Conservation (phyloP, 169 alveolate species). For the Cryptosporidium tyzzeri region DNA sequence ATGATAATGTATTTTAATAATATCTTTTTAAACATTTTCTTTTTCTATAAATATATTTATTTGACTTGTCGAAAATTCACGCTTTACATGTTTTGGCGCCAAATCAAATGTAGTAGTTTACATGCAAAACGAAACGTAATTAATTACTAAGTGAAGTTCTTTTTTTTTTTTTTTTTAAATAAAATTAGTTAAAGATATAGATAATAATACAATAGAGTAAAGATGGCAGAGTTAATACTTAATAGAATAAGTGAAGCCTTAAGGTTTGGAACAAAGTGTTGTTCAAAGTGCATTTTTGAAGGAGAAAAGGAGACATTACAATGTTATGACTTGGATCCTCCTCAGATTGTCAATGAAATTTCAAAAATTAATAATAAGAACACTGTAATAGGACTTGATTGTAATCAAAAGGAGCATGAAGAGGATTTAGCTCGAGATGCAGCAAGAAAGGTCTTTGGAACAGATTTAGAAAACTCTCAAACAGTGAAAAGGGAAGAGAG, state of each 20-base stretch:
- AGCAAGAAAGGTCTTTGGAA: conserved; percentile 31
- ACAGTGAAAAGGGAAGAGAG: not conserved
- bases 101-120: not conserved
- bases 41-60: not conserved
- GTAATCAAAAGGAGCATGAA: conserved; percentile 19
- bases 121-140: conserved; percentile 16
- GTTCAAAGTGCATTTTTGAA: conserved; percentile 30
- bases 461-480: not conserved
- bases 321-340: conserved; percentile 69
- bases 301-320: conserved; percentile 33
- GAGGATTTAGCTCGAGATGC: conserved; percentile 44
- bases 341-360: conserved; percentile 53
- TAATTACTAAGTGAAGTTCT: not conserved
- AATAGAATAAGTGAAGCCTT: not conserved
- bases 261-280: conserved; percentile 1
- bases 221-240: not conserved
- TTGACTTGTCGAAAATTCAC: not conserved
- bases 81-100: conserved; percentile 25
- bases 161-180: not conserved
- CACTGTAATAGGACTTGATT: conserved; percentile 24
- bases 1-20: not conserved
- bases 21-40: not conserved
- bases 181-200: not conserved
- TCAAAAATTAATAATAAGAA: not conserved
- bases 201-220: not conserved